Evolutionary conservation across 495 filamentous ascomycete species (phyloP).

Genomic region (Lindgomyces ingoldianus): DNA sequence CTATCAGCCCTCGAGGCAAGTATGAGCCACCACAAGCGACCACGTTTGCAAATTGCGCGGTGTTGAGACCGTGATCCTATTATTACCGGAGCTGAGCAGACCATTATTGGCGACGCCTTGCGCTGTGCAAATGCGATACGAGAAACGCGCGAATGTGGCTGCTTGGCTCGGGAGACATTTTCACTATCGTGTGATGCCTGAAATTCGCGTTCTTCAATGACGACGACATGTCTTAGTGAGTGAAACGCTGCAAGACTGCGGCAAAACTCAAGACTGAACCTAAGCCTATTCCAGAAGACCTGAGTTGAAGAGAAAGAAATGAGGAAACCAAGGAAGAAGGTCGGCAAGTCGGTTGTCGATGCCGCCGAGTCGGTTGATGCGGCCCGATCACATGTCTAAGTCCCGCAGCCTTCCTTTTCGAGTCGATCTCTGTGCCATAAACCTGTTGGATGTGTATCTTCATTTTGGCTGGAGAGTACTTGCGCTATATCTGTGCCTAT

Average conservation of each 20-base stretch:
- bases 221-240: background rate
- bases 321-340: background rate
- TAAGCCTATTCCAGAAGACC: background rate
- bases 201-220: background rate
- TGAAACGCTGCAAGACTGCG: background rate
- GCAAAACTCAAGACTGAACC: background rate
- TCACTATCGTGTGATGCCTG: background rate
- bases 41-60: background rate
- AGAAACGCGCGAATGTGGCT: conserved; percentile 6
- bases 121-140: conserved; percentile 2
- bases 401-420: background rate
- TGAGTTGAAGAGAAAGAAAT: no score
- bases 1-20: background rate
- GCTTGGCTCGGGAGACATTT: conserved; percentile 2
- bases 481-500: no score
- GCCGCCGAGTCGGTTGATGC: background rate
- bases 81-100: conserved; percentile 3
- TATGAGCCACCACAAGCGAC: background rate
- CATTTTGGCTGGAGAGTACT: no score
- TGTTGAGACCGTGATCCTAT: background rate
- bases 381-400: background rate
- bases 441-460: no score
- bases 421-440: background rate
- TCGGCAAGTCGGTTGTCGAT: background rate
- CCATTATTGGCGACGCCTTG: background rate